These are phyloP conservation scores for Linum tenue DNA, from an alignment of 345 rosid genomes.

Conservation along the genomic window DNA sequence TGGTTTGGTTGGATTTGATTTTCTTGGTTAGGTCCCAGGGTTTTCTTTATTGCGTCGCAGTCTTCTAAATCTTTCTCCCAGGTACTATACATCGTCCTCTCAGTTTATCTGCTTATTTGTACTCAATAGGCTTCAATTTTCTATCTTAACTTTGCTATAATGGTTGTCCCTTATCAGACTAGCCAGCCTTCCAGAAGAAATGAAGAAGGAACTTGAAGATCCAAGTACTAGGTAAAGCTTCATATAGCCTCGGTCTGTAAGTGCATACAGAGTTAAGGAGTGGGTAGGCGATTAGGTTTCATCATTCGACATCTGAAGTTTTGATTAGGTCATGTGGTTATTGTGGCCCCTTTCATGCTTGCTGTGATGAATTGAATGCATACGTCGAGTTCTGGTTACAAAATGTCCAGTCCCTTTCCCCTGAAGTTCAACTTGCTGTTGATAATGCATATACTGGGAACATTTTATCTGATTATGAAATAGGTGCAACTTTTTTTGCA, in stretches of 20 bases:
- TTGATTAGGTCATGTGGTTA: too few relatives aligned
- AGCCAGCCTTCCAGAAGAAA: slow-evolving; percentile 71
- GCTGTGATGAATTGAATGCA: neutral
- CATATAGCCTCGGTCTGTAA: neutral
- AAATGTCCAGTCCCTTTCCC: neutral
- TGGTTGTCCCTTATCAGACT: slow-evolving; percentile 36
- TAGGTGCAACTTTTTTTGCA: neutral
- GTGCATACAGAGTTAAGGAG: neutral
- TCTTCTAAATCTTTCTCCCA: slow-evolving; percentile 68
- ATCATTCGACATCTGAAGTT: neutral
- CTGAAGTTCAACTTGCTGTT: neutral
- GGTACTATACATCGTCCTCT: slow-evolving; percentile 28
- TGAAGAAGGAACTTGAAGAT: slow-evolving; percentile 80
- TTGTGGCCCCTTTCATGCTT: neutral
- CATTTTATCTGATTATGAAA: slow-evolving; percentile 1
- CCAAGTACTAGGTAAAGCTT: slow-evolving; percentile 55
- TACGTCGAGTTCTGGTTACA: neutral
- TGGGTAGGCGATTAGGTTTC: neutral
- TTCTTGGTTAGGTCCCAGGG: slow-evolving; percentile 63
- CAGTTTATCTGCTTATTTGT: neutral
- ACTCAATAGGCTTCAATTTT: neutral
- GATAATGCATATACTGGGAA: neutral
- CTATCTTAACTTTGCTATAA: slow-evolving; percentile 2
- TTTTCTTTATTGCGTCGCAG: slow-evolving; percentile 53
- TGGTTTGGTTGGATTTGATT: slow-evolving; percentile 11